phyloP scores from a whole-genome alignment of 495 filamentous ascomycete genomes.

The Staphylotrichum tortipilum region DNA sequence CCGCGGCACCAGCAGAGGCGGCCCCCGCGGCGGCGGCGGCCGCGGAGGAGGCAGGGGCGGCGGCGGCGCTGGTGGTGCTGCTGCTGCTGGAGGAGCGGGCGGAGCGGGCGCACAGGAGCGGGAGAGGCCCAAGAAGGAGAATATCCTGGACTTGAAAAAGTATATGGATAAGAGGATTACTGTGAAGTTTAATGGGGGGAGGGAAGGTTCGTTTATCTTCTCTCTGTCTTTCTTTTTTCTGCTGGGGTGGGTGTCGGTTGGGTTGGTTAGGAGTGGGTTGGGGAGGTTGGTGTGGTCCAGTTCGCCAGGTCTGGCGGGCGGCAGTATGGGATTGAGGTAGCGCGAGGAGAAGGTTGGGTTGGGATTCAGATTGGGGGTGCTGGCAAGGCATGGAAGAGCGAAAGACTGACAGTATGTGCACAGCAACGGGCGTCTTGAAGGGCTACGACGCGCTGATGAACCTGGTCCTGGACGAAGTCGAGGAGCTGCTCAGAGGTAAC shows the following conservation, averaged over 20 bases:
- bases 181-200: conserved; percentile 92
- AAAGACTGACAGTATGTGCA: neutral
- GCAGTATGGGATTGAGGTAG: too few species aligned
- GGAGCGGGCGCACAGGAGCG: conserved; percentile 30
- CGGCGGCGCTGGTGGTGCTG: conserved; percentile 38
- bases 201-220: conserved; percentile 61
- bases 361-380: neutral
- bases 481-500: conserved; percentile 79
- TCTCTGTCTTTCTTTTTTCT: too few species aligned
- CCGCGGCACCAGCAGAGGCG: conserved; percentile 31
- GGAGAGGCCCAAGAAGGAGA: conserved; percentile 88
- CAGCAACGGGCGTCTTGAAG: conserved; percentile 82
- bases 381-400: neutral
- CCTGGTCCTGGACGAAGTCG: conserved; percentile 86
- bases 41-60: conserved; percentile 36
- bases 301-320: too few species aligned
- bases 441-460: conserved; percentile 98
- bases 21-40: conserved; percentile 4
- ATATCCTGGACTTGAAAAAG: conserved; percentile 88
- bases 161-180: conserved; percentile 93
- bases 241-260: too few species aligned
- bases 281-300: too few species aligned
- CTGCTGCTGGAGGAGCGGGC: conserved; percentile 28
- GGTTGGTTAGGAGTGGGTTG: too few species aligned
- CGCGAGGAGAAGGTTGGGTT: too few species aligned